A percentile compares a stretch with the other conserved stretches of the same genome.
Evolutionary conservation across 2,329 filamentous ascomycete genomes (phyloP).

Genomic region (Xylaria sp.): DNA sequence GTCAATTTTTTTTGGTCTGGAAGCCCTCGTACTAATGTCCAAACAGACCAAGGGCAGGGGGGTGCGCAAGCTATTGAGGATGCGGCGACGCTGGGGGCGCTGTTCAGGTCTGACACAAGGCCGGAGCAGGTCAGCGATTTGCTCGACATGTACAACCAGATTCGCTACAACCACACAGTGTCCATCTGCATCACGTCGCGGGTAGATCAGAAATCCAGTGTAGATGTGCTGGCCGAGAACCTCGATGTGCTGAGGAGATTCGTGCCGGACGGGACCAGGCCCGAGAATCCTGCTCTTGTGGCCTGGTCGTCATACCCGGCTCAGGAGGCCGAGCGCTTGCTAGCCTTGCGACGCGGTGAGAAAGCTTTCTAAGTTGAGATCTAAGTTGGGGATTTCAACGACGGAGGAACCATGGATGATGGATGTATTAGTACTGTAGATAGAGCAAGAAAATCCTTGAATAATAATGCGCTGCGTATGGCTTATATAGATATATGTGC

Average conservation of each 20-base stretch:
- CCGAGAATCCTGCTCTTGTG: not conserved
- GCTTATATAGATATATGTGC: too few species aligned
- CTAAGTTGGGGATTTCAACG: too few species aligned
- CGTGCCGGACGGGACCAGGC: conserved; percentile 8
- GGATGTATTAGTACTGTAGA: too few species aligned
- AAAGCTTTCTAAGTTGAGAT: not conserved
- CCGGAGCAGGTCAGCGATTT: conserved; percentile 16
- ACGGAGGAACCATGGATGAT: too few species aligned
- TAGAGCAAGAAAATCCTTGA: too few species aligned
- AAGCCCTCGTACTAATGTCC: not conserved
- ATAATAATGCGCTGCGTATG: too few species aligned
- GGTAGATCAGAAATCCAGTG: not conserved
- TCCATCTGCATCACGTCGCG: conserved; percentile 18
- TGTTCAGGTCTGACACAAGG: conserved; percentile 15
- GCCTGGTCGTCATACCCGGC: conserved; percentile 15
- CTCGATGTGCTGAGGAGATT: conserved; percentile 5
- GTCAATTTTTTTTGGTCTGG: too few species aligned
- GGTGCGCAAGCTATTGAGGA: conserved; percentile 26
- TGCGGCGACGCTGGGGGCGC: conserved; percentile 16
- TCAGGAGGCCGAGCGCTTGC: conserved; percentile 13
- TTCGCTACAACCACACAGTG: conserved; percentile 22
- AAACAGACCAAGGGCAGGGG: conserved; percentile 23
- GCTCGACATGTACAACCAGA: conserved; percentile 23
- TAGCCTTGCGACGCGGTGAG: conserved; percentile 2
- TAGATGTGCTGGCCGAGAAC: not conserved